Evolutionary conservation across 805 yeast genomes (phyloP).

Genomic region (Wickerhamiella bombiphila): DNA sequence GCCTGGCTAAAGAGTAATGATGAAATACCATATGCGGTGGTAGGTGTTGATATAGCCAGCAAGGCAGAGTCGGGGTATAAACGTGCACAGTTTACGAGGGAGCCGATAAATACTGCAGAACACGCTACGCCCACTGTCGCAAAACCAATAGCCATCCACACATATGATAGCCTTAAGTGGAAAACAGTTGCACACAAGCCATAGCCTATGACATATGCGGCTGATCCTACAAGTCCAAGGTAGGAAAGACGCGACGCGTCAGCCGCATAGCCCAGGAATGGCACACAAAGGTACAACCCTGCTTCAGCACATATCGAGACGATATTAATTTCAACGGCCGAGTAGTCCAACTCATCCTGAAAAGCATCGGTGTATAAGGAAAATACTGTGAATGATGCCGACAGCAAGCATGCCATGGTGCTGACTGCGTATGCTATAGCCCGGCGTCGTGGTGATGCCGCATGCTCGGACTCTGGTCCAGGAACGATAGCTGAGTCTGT

Average conservation of each 20-base stretch:
- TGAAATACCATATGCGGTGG: conserved; percentile 74
- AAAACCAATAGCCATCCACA: conserved; percentile 20
- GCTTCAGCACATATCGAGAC: conserved; percentile 60
- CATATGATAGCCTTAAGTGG: conserved; percentile 10
- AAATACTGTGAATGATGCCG: conserved; percentile 73
- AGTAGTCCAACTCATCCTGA: conserved; percentile 40
- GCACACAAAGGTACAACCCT: conserved; percentile 77
- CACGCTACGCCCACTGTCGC: conserved; percentile 27
- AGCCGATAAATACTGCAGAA: conserved; percentile 25
- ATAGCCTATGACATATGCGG: conserved; percentile 59
- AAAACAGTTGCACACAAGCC: conserved; percentile 24
- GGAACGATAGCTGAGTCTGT: no score
- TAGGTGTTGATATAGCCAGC: conserved; percentile 75
- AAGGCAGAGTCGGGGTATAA: conserved; percentile 67
- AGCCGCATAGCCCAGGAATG: conserved; percentile 65
- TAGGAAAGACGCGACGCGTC: conserved; percentile 76
- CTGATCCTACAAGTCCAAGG: conserved; percentile 44
- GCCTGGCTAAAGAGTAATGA: conserved; percentile 60
- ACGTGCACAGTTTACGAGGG: conserved; percentile 61
- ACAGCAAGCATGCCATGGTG: conserved; percentile 35
- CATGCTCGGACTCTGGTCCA: no score
- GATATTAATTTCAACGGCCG: conserved; percentile 54
- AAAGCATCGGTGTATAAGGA: conserved; percentile 66
- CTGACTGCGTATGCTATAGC: conserved; percentile 8
- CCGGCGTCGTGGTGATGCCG: not conserved